Percentiles rank a stretch among this genome's conserved stretches.
Evolutionary conservation across 805 yeast species (phyloP).

Genomic region (Wickerhamomyces rabaulensis): DNA sequence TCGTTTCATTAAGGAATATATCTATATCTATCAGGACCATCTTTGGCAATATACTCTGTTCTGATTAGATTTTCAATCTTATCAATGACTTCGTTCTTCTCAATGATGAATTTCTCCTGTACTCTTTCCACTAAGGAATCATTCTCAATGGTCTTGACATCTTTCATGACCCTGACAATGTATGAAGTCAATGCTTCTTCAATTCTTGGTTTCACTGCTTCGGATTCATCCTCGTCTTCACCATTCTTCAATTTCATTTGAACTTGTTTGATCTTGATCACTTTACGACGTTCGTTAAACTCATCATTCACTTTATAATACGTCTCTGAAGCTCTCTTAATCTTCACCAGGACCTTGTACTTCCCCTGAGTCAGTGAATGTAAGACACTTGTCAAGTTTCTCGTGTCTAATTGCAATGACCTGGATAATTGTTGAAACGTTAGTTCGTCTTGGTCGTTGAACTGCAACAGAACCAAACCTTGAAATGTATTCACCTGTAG

Average conservation of each 20-base stretch:
- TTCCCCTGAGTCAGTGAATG: constrained; percentile 21
- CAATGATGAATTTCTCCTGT: constrained; percentile 5
- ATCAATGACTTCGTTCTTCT: constrained; percentile 6
- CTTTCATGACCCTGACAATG: constrained; percentile 18
- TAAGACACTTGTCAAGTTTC: constrained; percentile 12
- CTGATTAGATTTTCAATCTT: constrained; percentile 7
- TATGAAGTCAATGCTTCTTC: constrained; percentile 16
- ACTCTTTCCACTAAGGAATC: constrained; percentile 9
- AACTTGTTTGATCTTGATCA: constrained; percentile 14
- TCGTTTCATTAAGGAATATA: constrained; percentile 15
- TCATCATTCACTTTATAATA: constrained; percentile 13
- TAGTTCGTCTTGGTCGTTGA: constrained; percentile 13
- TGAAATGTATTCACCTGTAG: constrained; percentile 17
- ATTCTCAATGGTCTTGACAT: constrained; percentile 8
- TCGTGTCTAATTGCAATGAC: constrained; percentile 12
- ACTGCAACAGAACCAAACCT: constrained; percentile 16
- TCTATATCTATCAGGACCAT: constrained; percentile 7
- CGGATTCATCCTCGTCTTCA: constrained; percentile 4
- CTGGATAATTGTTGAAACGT: constrained; percentile 11
- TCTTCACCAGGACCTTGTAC: constrained; percentile 14
- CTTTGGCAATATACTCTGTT: constrained; percentile 2
- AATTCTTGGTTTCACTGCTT: not conserved
- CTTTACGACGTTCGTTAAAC: constrained; percentile 12
- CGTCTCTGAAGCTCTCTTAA: not conserved
- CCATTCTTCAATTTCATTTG: constrained; percentile 15